Evolutionary conservation across 805 yeast species (phyloP).

Genomic region (Schwanniomyces vanrijiae): DNA sequence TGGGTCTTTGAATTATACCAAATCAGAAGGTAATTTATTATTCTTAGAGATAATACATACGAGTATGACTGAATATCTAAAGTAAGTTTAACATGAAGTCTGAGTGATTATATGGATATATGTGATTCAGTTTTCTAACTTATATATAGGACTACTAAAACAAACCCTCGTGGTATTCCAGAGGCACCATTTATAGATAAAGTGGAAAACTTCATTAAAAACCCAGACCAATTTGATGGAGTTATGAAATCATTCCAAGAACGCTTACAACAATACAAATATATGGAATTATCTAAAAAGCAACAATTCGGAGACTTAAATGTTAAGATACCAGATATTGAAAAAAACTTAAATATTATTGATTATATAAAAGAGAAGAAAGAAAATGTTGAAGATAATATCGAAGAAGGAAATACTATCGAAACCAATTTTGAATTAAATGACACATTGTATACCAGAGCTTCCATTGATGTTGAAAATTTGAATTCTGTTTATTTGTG

Average conservation of each 20-base stretch:
- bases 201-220: conserved; percentile 71
- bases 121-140: no score
- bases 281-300: conserved; percentile 66
- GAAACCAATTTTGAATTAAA: conserved; percentile 87
- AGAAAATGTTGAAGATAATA: conserved; percentile 28
- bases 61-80: neutral
- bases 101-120: no score
- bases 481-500: conserved; percentile 71
- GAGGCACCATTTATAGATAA: conserved; percentile 91
- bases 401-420: conserved; percentile 26
- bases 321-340: conserved; percentile 86
- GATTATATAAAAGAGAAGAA: conserved; percentile 53
- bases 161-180: conserved; percentile 94
- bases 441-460: conserved; percentile 88
- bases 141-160: conserved; percentile 47
- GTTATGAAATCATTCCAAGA: conserved; percentile 79
- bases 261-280: conserved; percentile 84
- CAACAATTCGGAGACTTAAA: conserved; percentile 53
- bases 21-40: neutral
- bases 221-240: conserved; percentile 58
- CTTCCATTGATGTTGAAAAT: conserved; percentile 61
- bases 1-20: neutral
- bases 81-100: conserved; percentile 1
- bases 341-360: conserved; percentile 78
- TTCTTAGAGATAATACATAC: neutral